These are phyloP conservation scores for Phytophthora lateralis DNA, from an alignment of 352 stramenopile species.

Conservation along the genomic window DNA sequence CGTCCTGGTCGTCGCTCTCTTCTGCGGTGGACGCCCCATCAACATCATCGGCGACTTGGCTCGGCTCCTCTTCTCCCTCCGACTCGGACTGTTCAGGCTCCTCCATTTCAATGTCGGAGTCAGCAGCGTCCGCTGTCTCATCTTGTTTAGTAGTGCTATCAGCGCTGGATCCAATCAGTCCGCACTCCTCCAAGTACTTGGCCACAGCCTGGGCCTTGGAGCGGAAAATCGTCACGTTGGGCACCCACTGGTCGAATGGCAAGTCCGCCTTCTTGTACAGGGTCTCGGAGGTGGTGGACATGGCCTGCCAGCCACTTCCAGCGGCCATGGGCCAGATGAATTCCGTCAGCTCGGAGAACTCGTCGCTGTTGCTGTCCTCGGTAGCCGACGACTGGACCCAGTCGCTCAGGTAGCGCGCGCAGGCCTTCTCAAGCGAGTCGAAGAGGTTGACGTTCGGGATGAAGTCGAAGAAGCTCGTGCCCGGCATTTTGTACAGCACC, in stretches of 20 bases:
- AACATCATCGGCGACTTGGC: constrained; percentile 9
- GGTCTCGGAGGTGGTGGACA: constrained; percentile 52
- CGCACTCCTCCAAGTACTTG: constrained; percentile 59
- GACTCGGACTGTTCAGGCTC: constrained; percentile 25
- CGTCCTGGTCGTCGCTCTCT: constrained; percentile 13
- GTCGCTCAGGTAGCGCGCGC: constrained; percentile 47
- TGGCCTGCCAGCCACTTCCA: constrained; percentile 59
- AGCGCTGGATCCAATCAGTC: constrained; percentile 20
- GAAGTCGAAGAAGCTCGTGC: constrained; percentile 70
- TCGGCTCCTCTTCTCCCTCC: constrained; percentile 11
- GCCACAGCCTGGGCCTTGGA: constrained; percentile 63
- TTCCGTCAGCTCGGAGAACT: constrained; percentile 41
- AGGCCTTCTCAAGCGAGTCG: constrained; percentile 68
- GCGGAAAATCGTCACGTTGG: constrained; percentile 79
- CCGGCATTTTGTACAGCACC: constrained; percentile 74
- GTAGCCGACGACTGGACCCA: constrained; percentile 35
- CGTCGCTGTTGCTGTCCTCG: constrained; percentile 15
- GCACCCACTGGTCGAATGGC: constrained; percentile 67
- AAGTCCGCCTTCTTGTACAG: constrained; percentile 72
- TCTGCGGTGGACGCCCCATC: constrained; percentile 12
- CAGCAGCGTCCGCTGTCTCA: constrained; percentile 11
- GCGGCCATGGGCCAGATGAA: constrained; percentile 68
- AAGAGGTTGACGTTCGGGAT: constrained; percentile 81
- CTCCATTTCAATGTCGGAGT: constrained; percentile 36
- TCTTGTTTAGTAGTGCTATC: constrained; percentile 14